Conservation (phyloP, 2,329 filamentous ascomycete genomes). For the Fusarium sp. region DNA sequence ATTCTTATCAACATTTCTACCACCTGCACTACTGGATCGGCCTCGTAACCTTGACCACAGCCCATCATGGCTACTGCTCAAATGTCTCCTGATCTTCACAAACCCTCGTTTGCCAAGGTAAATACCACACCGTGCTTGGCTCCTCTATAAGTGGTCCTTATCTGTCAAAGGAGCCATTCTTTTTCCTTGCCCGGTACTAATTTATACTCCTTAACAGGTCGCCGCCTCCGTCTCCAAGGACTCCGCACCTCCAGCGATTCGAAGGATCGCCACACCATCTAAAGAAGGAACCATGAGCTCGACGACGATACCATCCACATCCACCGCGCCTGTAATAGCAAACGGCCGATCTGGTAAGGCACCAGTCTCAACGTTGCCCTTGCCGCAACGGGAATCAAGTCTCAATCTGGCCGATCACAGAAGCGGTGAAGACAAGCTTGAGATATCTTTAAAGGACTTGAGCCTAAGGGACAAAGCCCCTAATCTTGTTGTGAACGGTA, state of each 20-base stretch:
- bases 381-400: slow-evolving; percentile 29
- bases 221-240: slow-evolving; percentile 55
- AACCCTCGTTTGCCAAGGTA: slow-evolving; percentile 83
- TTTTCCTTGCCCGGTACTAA: slow-evolving; percentile 30
- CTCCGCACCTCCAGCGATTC: slow-evolving; percentile 43
- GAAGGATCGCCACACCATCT: slow-evolving; percentile 37
- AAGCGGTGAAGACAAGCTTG: slow-evolving; percentile 40
- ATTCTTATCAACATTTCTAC: slow-evolving; percentile 25
- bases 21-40: slow-evolving; percentile 35
- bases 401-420: slow-evolving; percentile 22
- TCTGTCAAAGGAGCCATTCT: slow-evolving; percentile 1
- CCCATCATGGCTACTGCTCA: slow-evolving; percentile 58
- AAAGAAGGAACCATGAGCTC: slow-evolving; percentile 38
- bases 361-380: slow-evolving; percentile 25
- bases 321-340: slow-evolving; percentile 40
- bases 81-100: slow-evolving; percentile 58
- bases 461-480: slow-evolving; percentile 45
- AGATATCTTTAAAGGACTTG: slow-evolving; percentile 44
- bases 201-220: slow-evolving; percentile 50
- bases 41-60: slow-evolving; percentile 31
- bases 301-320: slow-evolving; percentile 19
- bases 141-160: slow-evolving; percentile 14
- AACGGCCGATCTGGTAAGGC: slow-evolving; percentile 38
- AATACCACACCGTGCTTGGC: slow-evolving; percentile 5
- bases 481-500: slow-evolving; percentile 60